These are phyloP conservation scores for Eucalyptus victrix DNA, from an alignment of 345 rosid species.

Conservation along the genomic window DNA sequence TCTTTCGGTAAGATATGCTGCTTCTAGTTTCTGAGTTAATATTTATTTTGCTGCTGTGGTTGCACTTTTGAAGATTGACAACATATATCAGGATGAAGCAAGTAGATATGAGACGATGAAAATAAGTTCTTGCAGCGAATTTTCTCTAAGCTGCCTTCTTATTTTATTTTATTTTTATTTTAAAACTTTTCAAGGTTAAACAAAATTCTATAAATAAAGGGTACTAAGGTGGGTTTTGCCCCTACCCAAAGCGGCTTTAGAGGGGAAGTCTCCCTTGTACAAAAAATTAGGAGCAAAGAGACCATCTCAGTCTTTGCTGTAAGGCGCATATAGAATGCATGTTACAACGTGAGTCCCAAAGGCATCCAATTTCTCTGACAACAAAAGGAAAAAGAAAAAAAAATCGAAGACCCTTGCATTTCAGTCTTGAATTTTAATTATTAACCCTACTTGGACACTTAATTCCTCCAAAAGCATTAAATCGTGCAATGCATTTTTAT, in stretches of 20 bases:
- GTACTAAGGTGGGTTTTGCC: neutral
- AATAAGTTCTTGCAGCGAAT: neutral
- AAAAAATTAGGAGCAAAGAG: neutral
- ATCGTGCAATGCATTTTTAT: neutral
- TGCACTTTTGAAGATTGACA: neutral
- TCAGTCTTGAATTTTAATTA: neutral
- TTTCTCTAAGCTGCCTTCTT: neutral
- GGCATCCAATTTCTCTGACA: neutral
- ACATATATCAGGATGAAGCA: neutral
- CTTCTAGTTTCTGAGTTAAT: neutral
- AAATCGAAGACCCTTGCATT: neutral
- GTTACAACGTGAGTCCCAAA: neutral
- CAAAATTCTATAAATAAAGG: neutral
- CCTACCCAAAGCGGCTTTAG: neutral
- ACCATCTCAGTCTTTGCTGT: neutral
- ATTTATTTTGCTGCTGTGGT: neutral
- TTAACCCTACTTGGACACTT: neutral
- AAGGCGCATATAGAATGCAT: neutral
- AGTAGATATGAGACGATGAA: neutral
- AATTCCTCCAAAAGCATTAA: neutral
- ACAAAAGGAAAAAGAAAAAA: neutral
- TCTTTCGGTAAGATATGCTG: neutral
- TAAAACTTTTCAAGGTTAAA: neutral
- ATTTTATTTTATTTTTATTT: neutral
- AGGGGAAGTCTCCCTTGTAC: neutral